Base-by-base conservation (phyloP, 768 basidiomycete species). In the Kwoniella shandongensis region DNA sequence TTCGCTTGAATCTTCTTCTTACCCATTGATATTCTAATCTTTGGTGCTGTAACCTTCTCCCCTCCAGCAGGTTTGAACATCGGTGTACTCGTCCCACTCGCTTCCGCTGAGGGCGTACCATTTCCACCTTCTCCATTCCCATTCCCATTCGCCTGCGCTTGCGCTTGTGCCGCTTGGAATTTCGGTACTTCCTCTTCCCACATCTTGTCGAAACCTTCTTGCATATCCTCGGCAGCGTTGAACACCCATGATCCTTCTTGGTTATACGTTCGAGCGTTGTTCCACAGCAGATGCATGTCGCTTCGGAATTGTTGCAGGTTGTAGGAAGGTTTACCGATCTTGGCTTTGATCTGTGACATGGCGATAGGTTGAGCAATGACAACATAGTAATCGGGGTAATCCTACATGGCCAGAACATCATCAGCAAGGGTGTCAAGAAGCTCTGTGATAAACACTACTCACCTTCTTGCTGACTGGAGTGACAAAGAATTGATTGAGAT, bases 161-260 rank as follows among this genome's bases (percentile, higher is more conserved):
- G 11, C 27, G 20, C 39, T 42, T 18, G 26, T 40, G n/a, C 30
- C 51, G 44, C 23, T n/a, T 29, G 40, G 20, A 62, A 45, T 32
- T 59, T 60, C 25, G 57, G 47, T 4, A 70, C 54, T 44, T 74
- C 66, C 57, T 83, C 83, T 40, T 85, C 81, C 69, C 86, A 90
- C 8, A 86, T 80, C 25, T 84, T 80, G 58, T 88, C 82, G 74
- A 93, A 91, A 46, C 86, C 85, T 72, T 88, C 88, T 78, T 94
- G 88, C 88, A 93, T 90, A 79, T 91, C 89, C 46, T 90, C 88
- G 7, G 94, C 92, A 60, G 94, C 91, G 59, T 88, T 81, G 77
- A 92, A 94, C 35, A 96, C 91, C 88, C 89, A 91, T 0, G 91
- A 93, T 1, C 88, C 91, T 77, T 94, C 91, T 76, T 88, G 86